Evolutionary conservation across 768 basidiomycete species (phyloP).

Genomic region (Kwoniella heveanensis): DNA sequence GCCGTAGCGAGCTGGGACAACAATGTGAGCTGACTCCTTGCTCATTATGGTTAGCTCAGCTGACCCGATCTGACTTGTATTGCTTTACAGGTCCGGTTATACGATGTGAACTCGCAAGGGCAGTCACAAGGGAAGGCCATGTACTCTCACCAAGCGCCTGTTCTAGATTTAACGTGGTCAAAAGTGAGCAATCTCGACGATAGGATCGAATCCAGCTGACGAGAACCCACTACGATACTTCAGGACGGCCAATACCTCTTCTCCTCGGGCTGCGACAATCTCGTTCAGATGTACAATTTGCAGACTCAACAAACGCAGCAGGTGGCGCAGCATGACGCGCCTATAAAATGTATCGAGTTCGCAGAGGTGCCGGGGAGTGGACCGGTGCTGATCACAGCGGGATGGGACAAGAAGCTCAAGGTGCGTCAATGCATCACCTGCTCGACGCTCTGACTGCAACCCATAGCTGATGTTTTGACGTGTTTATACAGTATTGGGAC

Average conservation of each 20-base stretch:
- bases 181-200: slow-evolving; percentile 62
- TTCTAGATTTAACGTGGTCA: slow-evolving; percentile 85
- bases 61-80: background rate
- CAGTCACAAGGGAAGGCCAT: slow-evolving; percentile 86
- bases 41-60: background rate
- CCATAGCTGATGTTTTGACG: background rate
- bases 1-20: slow-evolving; percentile 95
- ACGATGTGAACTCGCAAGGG: slow-evolving; percentile 74
- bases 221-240: slow-evolving; percentile 14
- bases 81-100: slow-evolving; percentile 76
- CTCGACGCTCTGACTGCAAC: background rate
- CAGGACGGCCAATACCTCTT: slow-evolving; percentile 89
- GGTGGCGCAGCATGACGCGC: slow-evolving; percentile 87
- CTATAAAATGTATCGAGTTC: slow-evolving; percentile 79
- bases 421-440: slow-evolving; percentile 58
- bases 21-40: slow-evolving; percentile 66
- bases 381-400: slow-evolving; percentile 77
- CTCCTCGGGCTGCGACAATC: slow-evolving; percentile 92
- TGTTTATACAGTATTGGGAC: slow-evolving; percentile 79
- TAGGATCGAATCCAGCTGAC: background rate
- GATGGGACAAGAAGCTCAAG: slow-evolving; percentile 94
- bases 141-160: slow-evolving; percentile 88
- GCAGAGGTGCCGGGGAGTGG: slow-evolving; percentile 69
- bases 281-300: slow-evolving; percentile 89
- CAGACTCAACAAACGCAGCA: slow-evolving; percentile 76